phyloP scores from a whole-genome alignment of 1,284 basidiomycete genomes.

The Austroboletus niveus region DNA sequence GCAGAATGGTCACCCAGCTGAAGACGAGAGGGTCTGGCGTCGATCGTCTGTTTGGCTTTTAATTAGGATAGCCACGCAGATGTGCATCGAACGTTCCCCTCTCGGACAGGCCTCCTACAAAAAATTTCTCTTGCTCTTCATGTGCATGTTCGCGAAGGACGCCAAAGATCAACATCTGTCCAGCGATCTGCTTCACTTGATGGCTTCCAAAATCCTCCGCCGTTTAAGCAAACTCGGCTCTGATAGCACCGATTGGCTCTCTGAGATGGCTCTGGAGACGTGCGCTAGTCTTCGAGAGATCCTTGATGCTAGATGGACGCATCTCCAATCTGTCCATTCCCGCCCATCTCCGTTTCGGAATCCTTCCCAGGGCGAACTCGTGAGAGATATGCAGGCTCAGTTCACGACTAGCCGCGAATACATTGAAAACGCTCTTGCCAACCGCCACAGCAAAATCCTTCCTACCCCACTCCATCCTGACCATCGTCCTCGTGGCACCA shows the following conservation, averaged over 20 bases:
- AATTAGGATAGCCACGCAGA: background rate
- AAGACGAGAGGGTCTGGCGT: background rate
- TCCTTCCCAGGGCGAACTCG: background rate
- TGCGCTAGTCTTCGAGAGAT: background rate
- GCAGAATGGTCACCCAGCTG: background rate
- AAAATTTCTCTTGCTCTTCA: background rate
- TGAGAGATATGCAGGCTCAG: background rate
- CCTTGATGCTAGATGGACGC: background rate
- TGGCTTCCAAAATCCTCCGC: background rate
- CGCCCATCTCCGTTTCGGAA: background rate
- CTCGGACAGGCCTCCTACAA: background rate
- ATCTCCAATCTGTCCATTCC: background rate
- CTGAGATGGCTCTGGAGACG: background rate
- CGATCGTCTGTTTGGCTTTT: background rate
- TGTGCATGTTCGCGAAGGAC: background rate
- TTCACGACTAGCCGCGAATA: background rate
- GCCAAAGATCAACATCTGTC: background rate
- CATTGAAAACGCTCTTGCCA: conserved; percentile 4
- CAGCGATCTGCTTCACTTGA: background rate
- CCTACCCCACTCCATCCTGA: conserved; percentile 8
- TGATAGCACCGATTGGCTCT: background rate
- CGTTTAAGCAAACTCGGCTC: background rate
- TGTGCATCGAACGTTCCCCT: conserved; percentile 7
- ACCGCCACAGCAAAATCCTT: background rate
- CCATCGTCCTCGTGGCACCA: background rate